Conservation (phyloP, 2,329 filamentous ascomycete genomes). For the Pseudopithomyces chartarum region DNA sequence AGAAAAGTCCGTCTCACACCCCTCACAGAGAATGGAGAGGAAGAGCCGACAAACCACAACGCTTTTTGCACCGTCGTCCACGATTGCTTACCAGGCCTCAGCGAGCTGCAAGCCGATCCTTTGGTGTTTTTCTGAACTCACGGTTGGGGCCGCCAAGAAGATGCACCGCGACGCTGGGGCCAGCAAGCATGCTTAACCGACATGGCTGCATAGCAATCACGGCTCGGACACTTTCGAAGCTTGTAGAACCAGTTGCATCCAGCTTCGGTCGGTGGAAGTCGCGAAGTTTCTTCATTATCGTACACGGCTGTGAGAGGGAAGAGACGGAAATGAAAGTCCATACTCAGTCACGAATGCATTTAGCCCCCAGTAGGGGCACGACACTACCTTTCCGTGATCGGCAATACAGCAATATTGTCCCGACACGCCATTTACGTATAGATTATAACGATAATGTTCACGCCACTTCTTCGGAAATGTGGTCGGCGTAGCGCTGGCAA, state of each 20-base stretch:
- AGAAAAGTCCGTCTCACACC: conserved; percentile 45
- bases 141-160: background rate
- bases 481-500: background rate
- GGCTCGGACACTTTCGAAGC: conserved; percentile 6
- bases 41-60: conserved; percentile 41
- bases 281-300: background rate
- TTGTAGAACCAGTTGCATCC: conserved; percentile 1
- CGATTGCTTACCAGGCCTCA: conserved; percentile 43
- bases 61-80: conserved; percentile 47
- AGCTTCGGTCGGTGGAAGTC: conserved; percentile 3
- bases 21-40: conserved; percentile 42
- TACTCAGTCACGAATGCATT: background rate
- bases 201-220: conserved; percentile 10
- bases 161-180: background rate
- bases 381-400: conserved; percentile 1
- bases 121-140: conserved; percentile 39
- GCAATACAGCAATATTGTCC: background rate
- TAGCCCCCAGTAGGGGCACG: background rate
- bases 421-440: background rate
- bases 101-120: conserved; percentile 43
- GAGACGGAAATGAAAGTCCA: background rate
- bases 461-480: background rate
- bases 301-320: background rate
- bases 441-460: conserved; percentile 1
- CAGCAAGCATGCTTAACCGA: conserved; percentile 5